A percentile compares a stretch with the other conserved stretches of the same genome.
These are phyloP conservation scores for Endotrypanum monterogeii DNA, from an alignment of 208 protist species.

Conservation along the genomic window DNA sequence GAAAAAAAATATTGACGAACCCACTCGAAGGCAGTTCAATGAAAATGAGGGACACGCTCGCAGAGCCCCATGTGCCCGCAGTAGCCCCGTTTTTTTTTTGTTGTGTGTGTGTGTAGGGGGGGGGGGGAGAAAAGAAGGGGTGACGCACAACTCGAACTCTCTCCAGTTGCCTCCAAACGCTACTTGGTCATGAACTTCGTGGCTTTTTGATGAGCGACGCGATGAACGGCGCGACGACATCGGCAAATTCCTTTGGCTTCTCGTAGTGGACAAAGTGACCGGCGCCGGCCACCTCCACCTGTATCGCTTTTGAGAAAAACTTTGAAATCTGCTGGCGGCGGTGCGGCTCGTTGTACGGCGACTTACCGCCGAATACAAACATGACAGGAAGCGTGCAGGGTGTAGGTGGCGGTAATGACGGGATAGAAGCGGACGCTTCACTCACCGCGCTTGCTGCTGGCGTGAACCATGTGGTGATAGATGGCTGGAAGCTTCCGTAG, in stretches of 20 bases:
- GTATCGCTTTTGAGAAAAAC: conserved; percentile 66
- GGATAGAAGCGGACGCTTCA: neutral
- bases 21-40: no score
- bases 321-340: conserved; percentile 36
- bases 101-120: no score
- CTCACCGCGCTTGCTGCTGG: neutral
- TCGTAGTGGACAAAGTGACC: conserved; percentile 91
- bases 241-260: conserved; percentile 69
- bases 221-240: conserved; percentile 73
- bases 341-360: conserved; percentile 67
- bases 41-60: no score
- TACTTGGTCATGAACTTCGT: neutral
- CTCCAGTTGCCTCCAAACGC: neutral
- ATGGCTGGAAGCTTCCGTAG: conserved; percentile 50
- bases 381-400: conserved; percentile 70
- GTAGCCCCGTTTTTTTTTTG: no score
- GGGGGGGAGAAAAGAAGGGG: no score
- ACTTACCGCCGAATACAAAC: conserved; percentile 86
- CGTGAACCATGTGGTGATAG: conserved; percentile 57
- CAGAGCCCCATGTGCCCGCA: no score
- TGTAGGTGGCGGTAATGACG: conserved; percentile 23
- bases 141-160: neutral
- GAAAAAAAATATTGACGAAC: no score
- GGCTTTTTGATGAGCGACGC: conserved; percentile 6
- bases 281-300: conserved; percentile 66